Evolutionary conservation across 495 filamentous ascomycete genomes (phyloP).

Genomic region (Cercophora sp.): DNA sequence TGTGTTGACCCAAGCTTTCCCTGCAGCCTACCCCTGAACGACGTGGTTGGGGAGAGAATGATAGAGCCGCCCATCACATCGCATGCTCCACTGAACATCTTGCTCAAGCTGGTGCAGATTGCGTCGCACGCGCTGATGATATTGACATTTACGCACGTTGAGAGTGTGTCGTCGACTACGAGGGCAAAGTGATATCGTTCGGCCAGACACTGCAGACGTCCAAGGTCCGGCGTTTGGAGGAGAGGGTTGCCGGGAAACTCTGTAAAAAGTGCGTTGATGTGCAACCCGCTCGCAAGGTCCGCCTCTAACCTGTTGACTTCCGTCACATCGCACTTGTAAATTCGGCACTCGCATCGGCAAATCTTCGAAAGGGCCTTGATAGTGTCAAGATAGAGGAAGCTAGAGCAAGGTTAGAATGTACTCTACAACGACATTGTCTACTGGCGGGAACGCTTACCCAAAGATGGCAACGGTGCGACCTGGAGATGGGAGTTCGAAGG

Average conservation of each 20-base stretch:
- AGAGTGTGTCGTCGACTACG: constrained; percentile 28
- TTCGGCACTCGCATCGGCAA: background rate
- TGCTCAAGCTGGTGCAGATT: constrained; percentile 26
- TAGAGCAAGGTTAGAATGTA: no score
- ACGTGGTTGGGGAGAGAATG: background rate
- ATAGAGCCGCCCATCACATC: constrained; percentile 27
- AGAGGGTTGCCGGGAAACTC: constrained; percentile 31
- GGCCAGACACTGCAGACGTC: background rate
- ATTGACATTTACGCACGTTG: constrained; percentile 14
- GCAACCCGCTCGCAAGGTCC: background rate
- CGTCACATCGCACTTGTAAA: constrained; percentile 7
- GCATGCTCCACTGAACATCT: constrained; percentile 27
- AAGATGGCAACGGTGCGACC: constrained; percentile 19
- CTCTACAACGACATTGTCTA: no score
- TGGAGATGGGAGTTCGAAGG: no score
- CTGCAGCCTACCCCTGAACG: background rate
- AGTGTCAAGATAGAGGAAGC: constrained; percentile 31
- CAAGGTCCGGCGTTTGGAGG: constrained; percentile 17
- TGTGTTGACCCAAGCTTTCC: background rate
- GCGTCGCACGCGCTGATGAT: constrained; percentile 17
- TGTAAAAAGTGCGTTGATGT: constrained; percentile 18
- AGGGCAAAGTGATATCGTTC: constrained; percentile 8
- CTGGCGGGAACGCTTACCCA: no score
- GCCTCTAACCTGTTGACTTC: constrained; percentile 2
- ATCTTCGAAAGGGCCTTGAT: constrained; percentile 16